A percentile compares a stretch with the other conserved stretches of the same genome.
These are phyloP conservation scores for Zygosaccharomyces lentus DNA, from an alignment of 805 yeast species.

Conservation along the genomic window DNA sequence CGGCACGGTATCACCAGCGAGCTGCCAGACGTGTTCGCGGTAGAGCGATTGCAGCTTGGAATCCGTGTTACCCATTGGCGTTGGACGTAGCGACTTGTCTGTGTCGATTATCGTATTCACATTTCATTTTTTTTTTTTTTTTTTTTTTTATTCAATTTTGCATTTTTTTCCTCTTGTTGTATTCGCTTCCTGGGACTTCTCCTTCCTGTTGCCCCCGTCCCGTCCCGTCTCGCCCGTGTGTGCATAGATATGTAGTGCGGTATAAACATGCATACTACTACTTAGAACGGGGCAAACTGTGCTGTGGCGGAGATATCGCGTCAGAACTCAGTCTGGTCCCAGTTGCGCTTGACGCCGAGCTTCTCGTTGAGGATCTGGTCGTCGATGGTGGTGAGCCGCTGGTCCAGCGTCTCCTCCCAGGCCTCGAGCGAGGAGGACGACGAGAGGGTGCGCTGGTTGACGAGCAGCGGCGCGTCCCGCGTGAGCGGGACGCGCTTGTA, in stretches of 20 bases:
- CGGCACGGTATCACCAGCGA: slow-evolving; percentile 11
- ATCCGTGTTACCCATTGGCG: slow-evolving; percentile 66
- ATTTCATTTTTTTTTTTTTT: neutral
- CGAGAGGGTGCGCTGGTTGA: slow-evolving; percentile 32
- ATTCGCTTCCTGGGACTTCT: neutral
- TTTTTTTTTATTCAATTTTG: neutral
- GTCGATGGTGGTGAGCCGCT: slow-evolving; percentile 35
- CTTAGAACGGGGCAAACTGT: neutral
- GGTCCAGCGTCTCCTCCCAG: slow-evolving; percentile 39
- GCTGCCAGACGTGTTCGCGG: slow-evolving; percentile 45
- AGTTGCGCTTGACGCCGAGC: slow-evolving; percentile 18
- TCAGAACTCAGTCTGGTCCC: slow-evolving; percentile 18
- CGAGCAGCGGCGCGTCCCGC: slow-evolving; percentile 33
- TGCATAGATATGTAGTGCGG: neutral
- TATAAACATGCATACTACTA: slow-evolving; percentile 2
- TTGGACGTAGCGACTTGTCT: neutral
- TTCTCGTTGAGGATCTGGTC: slow-evolving; percentile 25
- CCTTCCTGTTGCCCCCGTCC: too few species aligned
- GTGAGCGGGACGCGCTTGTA: slow-evolving; percentile 37
- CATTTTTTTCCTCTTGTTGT: neutral
- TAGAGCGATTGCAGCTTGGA: slow-evolving; percentile 49
- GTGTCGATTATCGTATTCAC: neutral
- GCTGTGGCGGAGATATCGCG: neutral
- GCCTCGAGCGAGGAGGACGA: slow-evolving; percentile 38
- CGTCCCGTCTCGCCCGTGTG: neutral